Evolutionary conservation across 140 eudicot species (phyloP).

Genomic region (Anethum foeniculum): DNA sequence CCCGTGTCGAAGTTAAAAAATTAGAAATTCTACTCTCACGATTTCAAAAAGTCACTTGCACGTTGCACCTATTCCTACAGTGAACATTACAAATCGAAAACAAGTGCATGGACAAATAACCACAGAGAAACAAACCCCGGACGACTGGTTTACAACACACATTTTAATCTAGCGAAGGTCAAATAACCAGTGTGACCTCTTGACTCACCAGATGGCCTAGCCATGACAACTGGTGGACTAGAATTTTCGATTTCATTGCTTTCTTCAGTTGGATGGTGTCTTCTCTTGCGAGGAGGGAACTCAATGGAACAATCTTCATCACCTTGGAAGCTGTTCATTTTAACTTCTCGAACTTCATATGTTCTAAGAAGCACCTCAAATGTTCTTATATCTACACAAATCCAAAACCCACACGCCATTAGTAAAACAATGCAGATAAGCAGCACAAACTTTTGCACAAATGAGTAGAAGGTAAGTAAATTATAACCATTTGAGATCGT

Average conservation of each 20-base stretch:
- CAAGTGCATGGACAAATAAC: neutral
- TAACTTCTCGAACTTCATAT: conserved; percentile 72
- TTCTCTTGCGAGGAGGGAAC: conserved; percentile 56
- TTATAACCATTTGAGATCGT: neutral
- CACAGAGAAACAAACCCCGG: neutral
- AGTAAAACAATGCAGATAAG: neutral
- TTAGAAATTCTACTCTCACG: neutral
- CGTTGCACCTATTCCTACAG: neutral
- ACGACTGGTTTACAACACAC: conserved; percentile 24
- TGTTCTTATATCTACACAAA: conserved; percentile 73
- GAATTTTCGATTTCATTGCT: conserved; percentile 35
- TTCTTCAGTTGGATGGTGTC: conserved; percentile 45
- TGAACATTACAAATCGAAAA: neutral
- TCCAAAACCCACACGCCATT: neutral
- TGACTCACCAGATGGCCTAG: conserved; percentile 64
- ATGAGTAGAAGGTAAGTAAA: neutral
- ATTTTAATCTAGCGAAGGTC: conserved; percentile 80
- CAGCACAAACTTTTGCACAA: neutral
- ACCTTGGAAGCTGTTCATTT: conserved; percentile 33
- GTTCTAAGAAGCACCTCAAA: conserved; percentile 78
- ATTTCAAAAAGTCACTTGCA: neutral
- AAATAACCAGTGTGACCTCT: conserved; percentile 91
- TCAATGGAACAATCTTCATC: conserved; percentile 34
- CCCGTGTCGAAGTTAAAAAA: neutral
- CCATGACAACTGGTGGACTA: conserved; percentile 41